Evolutionary conservation across 352 stramenopile species (phyloP), one percentile per base, ranked within the genome.

Genomic region (Phytophthora capsici): DNA sequence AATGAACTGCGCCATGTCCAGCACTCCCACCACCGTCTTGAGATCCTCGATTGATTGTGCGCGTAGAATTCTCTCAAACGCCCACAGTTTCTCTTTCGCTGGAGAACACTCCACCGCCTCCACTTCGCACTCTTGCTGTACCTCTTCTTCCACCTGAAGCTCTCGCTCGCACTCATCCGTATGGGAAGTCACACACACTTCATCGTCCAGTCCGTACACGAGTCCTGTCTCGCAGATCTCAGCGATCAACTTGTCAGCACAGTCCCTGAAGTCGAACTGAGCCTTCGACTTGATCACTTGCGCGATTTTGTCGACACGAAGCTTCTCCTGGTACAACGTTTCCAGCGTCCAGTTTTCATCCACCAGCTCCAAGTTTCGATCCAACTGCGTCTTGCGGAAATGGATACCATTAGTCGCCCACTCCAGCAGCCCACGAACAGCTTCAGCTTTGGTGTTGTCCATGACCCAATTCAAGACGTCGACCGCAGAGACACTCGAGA

Each of bases 391-490:
- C 16, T 72, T 66, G n/a, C 63, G 68, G 20, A 79, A 96, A 41
- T 94, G 80, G 36, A 95, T 64, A 0, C 86, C 88, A 59, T 91
- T 94, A 19, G 77, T 56, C 14, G 86, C 80, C 89, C 91, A 98
- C 60, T 93, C 88, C 0, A 88, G 48, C 19, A 96, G 30, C 0
- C 90, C 90, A 12, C 69, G 47, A 9, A 79, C 69, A 43, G 82
- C 88, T 44, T 90, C 77, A 4, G 69, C 52, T 48, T 87, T 79
- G 0, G 92, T 96, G 63, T 97, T 98, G 20, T 86, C 69, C 79
- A 97, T 86, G 17, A 94, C 74, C 89, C 91, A 98, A 32, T 88
- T 76, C 22, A 98, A 44, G n/a, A 96, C 77, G 34, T 93, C 62
- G 26, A 75, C 37, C 10, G 64, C 46, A 55, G n/a, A 51, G 3